Base-by-base conservation (phyloP, 164 flowering plant genomes). In the Macadamia integrifolia region DNA sequence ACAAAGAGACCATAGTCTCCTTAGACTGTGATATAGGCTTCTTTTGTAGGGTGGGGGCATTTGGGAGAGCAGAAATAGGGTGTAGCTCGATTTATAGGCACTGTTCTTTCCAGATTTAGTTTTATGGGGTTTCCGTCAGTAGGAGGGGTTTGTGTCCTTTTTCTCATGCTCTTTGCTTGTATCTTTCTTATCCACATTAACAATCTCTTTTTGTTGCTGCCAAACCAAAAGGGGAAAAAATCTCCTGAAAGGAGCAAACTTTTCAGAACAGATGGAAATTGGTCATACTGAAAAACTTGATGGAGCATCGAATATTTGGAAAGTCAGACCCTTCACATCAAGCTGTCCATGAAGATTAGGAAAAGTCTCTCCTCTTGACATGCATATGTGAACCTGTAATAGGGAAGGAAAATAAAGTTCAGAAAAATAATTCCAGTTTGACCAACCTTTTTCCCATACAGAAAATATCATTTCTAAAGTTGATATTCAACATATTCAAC, bases 301-400 rank as follows among this genome's bases (percentile, higher is more conserved):
- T 61, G 99, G 96, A 73, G 98, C 85, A 76, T 89, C 98, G 68
- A 78, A 62, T 78, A 88, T 85, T 71, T 89, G 90, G 71, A 94
- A 94, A 48, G 79, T 76, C 82, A 92, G 69, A 48, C 90, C 97
- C 52, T 89, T 86, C 74, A 88, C 91, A 63, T 94, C 97, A 75
- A 94, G 97, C 78, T 90, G 98, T 58, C 99, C 98, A 80, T 92
- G 91, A 76, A 94, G 82, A 81, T 90, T 94, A 32, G 99, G 99
- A 80, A 94, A 94, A n/a, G 75, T 79, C 72, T 94, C 99, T 58
- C 97, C 99, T 62, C 77, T 82, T 66, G 97, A 88, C 98, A 94
- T 92, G 86, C 99, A 94, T 67, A 94, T 74, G 76, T 92, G 98
- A 67, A 94, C 91, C 99, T 94, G 85, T 64, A 58, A 74, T 71